Percentiles rank a stretch among this genome's conserved stretches.
Evolutionary conservation across 2,329 filamentous ascomycete genomes (phyloP).

Genomic region (Cladosporium sp.): DNA sequence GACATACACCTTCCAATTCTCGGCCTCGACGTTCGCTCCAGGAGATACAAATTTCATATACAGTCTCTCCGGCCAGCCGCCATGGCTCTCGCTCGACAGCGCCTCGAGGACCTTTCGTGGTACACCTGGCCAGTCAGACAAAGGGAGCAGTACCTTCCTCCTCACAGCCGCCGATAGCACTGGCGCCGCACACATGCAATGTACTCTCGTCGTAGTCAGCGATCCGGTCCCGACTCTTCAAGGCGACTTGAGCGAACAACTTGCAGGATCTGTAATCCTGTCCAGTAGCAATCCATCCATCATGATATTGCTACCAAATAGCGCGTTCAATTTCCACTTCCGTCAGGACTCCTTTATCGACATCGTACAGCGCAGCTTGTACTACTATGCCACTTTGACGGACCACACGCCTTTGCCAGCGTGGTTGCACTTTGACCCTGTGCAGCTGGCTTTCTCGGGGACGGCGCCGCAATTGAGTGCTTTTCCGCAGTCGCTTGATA

Average conservation of each 20-base stretch:
- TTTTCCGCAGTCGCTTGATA: conserved; percentile 66
- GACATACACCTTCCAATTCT: conserved; percentile 68
- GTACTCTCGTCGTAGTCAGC: conserved; percentile 67
- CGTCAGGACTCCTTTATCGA: conserved; percentile 56
- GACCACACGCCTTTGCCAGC: conserved; percentile 80
- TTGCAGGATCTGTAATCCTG: conserved; percentile 52
- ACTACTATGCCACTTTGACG: conserved; percentile 71
- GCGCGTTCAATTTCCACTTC: conserved; percentile 41
- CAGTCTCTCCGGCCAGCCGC: conserved; percentile 59
- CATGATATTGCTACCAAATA: conserved; percentile 40
- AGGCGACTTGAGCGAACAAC: conserved; percentile 56
- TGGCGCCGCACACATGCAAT: conserved; percentile 60
- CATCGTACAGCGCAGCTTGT: conserved; percentile 46
- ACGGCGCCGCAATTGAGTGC: conserved; percentile 62
- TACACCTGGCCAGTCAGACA: conserved; percentile 56
- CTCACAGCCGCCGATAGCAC: conserved; percentile 66
- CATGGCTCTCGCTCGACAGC: conserved; percentile 71
- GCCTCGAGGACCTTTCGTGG: conserved; percentile 63
- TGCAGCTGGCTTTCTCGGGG: conserved; percentile 64
- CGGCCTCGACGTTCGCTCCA: conserved; percentile 68
- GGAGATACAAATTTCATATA: conserved; percentile 57
- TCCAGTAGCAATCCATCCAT: conserved; percentile 54
- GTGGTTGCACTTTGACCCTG: conserved; percentile 72
- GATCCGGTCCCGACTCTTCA: conserved; percentile 51
- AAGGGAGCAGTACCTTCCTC: conserved; percentile 58